Evolutionary conservation across 164 flowering plant genomes (phyloP).

Genomic region (Piper longum): DNA sequence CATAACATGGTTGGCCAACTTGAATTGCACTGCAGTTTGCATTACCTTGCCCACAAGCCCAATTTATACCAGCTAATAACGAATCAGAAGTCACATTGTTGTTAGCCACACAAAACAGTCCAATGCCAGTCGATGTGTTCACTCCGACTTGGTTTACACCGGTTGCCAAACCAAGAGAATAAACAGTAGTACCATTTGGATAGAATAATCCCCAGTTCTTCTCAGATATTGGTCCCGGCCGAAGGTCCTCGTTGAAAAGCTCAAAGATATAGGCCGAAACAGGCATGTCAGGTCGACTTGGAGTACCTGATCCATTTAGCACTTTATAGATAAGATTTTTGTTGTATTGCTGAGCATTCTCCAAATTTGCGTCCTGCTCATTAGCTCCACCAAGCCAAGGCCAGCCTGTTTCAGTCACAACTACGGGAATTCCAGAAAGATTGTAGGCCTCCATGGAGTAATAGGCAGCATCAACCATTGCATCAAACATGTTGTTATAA

Average conservation of each 20-base stretch:
- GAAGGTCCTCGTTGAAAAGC: constrained; percentile 63
- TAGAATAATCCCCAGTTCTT: constrained; percentile 61
- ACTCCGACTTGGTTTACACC: constrained; percentile 15
- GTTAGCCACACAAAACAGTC: constrained; percentile 52
- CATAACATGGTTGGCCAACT: constrained; percentile 53
- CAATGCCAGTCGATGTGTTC: constrained; percentile 37
- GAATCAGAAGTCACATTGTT: constrained; percentile 34
- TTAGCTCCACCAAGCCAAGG: constrained; percentile 69
- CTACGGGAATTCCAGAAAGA: constrained; percentile 57
- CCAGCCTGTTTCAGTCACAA: constrained; percentile 93
- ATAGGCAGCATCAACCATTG: constrained; percentile 92
- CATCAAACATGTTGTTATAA: constrained; percentile 83
- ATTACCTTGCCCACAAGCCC: constrained; percentile 88
- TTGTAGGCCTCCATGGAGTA: constrained; percentile 58
- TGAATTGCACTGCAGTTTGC: constrained; percentile 75
- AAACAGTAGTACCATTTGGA: constrained; percentile 48
- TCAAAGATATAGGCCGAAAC: constrained; percentile 68
- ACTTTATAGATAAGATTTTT: constrained; percentile 45
- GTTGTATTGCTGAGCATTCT: constrained; percentile 58
- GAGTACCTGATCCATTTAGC: constrained; percentile 52
- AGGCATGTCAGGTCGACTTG: constrained; percentile 49
- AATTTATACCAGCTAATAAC: constrained; percentile 54
- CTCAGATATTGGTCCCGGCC: constrained; percentile 49
- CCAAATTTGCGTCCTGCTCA: constrained; percentile 71
- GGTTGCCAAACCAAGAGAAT: constrained; percentile 24